These are phyloP conservation scores for Brettanomyces custersianus DNA, from an alignment of 805 yeast species.

Conservation along the genomic window DNA sequence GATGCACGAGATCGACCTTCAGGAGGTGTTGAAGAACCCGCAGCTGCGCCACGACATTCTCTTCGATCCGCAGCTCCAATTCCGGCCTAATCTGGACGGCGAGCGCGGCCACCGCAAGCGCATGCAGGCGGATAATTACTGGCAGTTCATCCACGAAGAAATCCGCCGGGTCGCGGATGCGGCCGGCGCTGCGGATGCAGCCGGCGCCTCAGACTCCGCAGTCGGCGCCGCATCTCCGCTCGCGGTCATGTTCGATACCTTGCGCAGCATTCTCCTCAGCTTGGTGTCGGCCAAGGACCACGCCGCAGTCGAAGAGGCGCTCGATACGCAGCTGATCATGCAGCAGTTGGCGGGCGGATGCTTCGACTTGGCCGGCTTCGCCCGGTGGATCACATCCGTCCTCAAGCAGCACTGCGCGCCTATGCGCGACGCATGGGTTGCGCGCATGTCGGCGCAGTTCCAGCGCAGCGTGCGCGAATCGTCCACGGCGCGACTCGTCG, in stretches of 20 bases:
- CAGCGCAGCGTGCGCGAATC: slow-evolving; percentile 19
- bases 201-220: slow-evolving; percentile 4
- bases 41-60: slow-evolving; percentile 88
- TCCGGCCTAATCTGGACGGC: slow-evolving; percentile 85
- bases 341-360: slow-evolving; percentile 68
- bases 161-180: no score
- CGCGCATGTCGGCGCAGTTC: slow-evolving; percentile 62
- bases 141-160: slow-evolving; percentile 70
- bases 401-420: slow-evolving; percentile 93
- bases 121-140: slow-evolving; percentile 68
- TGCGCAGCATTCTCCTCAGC: slow-evolving; percentile 65
- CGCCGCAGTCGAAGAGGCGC: slow-evolving; percentile 52
- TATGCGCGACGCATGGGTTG: slow-evolving; percentile 87
- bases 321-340: slow-evolving; percentile 67
- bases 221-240: slow-evolving; percentile 26
- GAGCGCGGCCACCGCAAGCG: slow-evolving; percentile 81
- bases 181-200: slow-evolving; percentile 27
- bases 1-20: slow-evolving; percentile 76
- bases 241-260: slow-evolving; percentile 66
- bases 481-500: slow-evolving; percentile 42
- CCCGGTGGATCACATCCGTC: slow-evolving; percentile 66
- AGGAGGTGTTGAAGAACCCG: slow-evolving; percentile 84
- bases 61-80: slow-evolving; percentile 86
- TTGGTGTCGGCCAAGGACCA: slow-evolving; percentile 75
- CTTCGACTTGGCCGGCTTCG: slow-evolving; percentile 62